Evolutionary conservation across 1,284 basidiomycete species (phyloP).

Genomic region (Crucibulum parvulum): DNA sequence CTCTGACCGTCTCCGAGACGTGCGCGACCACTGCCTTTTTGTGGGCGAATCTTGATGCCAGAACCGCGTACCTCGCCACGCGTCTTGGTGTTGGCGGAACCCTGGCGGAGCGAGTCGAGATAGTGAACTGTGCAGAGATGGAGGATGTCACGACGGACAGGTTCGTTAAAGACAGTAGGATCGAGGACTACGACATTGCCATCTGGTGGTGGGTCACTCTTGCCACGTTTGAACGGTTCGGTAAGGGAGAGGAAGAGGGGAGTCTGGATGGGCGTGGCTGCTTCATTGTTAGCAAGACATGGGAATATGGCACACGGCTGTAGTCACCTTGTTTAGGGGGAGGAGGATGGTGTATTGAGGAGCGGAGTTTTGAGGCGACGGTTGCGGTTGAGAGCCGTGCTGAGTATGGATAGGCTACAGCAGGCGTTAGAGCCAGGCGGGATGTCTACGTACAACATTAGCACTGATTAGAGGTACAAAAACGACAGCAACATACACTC

Average conservation of each 20-base stretch:
- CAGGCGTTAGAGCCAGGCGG: neutral
- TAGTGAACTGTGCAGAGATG: conserved; percentile 94
- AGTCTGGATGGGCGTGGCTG: neutral
- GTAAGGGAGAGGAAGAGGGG: neutral
- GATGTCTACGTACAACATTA: too few relatives aligned
- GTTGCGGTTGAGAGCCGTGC: neutral
- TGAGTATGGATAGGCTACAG: neutral
- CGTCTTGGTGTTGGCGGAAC: conserved; percentile 91
- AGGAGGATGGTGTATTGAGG: conserved; percentile 4
- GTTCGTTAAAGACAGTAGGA: conserved; percentile 85
- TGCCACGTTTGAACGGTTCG: conserved; percentile 51
- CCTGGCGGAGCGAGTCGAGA: conserved; percentile 87
- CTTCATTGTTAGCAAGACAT: neutral
- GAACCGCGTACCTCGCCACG: conserved; percentile 91
- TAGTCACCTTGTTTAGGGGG: conserved; percentile 12
- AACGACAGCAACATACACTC: too few relatives aligned
- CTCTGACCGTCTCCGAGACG: conserved; percentile 90
- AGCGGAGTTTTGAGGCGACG: neutral
- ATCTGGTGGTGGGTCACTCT: conserved; percentile 42
- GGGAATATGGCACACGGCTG: neutral
- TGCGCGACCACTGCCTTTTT: conserved; percentile 93
- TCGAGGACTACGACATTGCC: conserved; percentile 77
- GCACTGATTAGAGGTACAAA: too few relatives aligned
- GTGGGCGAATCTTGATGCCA: conserved; percentile 86
- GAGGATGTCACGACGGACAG: conserved; percentile 90